phyloP scores from a whole-genome alignment of 1,284 basidiomycete species.

The Volvariella volvacea region DNA sequence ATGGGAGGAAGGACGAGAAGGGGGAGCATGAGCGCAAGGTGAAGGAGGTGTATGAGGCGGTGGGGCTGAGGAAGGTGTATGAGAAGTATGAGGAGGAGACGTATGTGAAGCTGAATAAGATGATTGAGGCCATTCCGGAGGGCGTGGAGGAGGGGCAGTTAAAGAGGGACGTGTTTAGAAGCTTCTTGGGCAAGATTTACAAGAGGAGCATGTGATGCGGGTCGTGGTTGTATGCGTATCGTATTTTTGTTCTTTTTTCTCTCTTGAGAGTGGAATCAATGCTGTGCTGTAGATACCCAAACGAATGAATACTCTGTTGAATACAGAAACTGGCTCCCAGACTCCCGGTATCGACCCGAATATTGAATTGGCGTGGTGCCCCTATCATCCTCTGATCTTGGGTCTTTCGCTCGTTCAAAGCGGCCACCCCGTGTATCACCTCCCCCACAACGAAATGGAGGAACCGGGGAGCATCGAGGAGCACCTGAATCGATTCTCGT shows the following conservation, averaged over 20 bases:
- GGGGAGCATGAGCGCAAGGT: conserved; percentile 41
- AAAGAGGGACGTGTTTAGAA: conserved; percentile 77
- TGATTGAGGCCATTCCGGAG: conserved; percentile 71
- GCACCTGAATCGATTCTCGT: too few relatives aligned
- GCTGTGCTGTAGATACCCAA: conserved; percentile 5
- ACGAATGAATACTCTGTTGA: too few relatives aligned
- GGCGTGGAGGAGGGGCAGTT: conserved; percentile 41
- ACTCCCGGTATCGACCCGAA: conserved; percentile 33
- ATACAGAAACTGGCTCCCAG: too few relatives aligned
- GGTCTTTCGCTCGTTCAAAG: too few relatives aligned
- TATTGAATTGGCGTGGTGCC: too few relatives aligned
- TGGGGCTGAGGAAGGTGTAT: conserved; percentile 69
- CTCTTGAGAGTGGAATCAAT: neutral
- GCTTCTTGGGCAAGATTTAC: conserved; percentile 89
- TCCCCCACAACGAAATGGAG: too few relatives aligned
- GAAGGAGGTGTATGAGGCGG: conserved; percentile 73
- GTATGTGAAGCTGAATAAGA: conserved; percentile 58
- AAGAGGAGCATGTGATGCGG: conserved; percentile 75
- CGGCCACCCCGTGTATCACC: too few relatives aligned
- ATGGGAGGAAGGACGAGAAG: conserved; percentile 73
- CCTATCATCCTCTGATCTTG: too few relatives aligned
- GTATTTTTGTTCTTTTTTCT: too few relatives aligned
- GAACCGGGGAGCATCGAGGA: too few relatives aligned
- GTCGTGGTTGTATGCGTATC: too few relatives aligned
- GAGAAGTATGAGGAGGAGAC: conserved; percentile 74